A percentile compares a stretch with the other conserved stretches of the same genome.
These are phyloP conservation scores for Parafenestella ontariensis DNA, from an alignment of 2,329 filamentous ascomycete species.

Conservation along the genomic window DNA sequence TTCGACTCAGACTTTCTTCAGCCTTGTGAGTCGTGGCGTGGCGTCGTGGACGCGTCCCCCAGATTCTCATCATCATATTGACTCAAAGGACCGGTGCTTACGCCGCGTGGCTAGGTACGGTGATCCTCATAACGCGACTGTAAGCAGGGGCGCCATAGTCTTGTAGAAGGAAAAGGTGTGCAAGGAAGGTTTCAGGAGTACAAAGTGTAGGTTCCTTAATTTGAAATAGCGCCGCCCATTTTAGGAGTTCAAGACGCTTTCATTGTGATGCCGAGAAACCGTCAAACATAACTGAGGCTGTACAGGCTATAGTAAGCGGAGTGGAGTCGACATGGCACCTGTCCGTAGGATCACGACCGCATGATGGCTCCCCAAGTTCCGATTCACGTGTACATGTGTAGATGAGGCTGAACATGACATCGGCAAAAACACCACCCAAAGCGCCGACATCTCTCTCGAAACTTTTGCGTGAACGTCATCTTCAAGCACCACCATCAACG, in stretches of 20 bases:
- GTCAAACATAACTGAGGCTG: too few species aligned
- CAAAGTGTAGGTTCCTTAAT: not conserved
- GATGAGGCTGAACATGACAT: not conserved
- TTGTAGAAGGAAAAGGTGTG: not conserved
- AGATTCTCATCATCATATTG: not conserved
- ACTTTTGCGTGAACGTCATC: conserved; percentile 21
- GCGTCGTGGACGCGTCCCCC: not conserved
- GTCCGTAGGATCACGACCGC: too few species aligned
- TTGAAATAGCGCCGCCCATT: not conserved
- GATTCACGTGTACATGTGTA: not conserved
- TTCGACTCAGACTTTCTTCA: not conserved
- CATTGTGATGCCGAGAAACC: not conserved
- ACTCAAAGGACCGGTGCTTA: not conserved
- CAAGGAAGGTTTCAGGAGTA: not conserved
- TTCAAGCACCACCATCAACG: conserved; percentile 5
- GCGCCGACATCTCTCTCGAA: conserved; percentile 17
- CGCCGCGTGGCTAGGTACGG: not conserved
- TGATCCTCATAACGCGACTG: not conserved
- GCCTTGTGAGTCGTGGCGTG: not conserved
- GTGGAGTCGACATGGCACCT: too few species aligned
- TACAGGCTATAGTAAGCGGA: too few species aligned
- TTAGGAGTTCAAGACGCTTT: not conserved
- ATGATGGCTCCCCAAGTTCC: too few species aligned
- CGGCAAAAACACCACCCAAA: conserved; percentile 14
- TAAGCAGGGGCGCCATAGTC: not conserved